These are phyloP conservation scores for Myriangium duriaei DNA, from an alignment of 2,329 filamentous ascomycete species.

Conservation along the genomic window DNA sequence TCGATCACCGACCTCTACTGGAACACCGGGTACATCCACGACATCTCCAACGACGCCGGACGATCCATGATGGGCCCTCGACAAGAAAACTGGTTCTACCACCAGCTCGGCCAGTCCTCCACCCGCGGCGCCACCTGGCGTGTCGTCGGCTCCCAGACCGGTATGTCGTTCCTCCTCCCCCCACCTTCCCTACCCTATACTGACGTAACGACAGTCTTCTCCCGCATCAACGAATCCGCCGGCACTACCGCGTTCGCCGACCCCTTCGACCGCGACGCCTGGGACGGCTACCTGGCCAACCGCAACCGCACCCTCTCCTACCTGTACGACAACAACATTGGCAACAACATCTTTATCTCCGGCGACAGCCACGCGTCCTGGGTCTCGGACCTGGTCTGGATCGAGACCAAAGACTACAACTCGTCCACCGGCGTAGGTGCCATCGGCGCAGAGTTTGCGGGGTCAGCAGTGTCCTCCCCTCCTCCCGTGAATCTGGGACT, in stretches of 20 bases:
- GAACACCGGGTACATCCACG: conserved; percentile 48
- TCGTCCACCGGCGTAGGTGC: conserved; percentile 26
- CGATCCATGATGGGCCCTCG: conserved; percentile 58
- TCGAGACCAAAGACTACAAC: conserved; percentile 22
- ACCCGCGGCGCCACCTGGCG: conserved; percentile 57
- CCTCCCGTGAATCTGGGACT: conserved; percentile 49
- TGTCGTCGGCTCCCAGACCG: conserved; percentile 56
- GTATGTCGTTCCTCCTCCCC: conserved; percentile 4
- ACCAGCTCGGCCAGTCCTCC: conserved; percentile 30
- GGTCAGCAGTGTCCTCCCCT: conserved; percentile 51
- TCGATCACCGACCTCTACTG: conserved; percentile 47
- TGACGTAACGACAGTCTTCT: no score
- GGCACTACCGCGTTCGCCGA: conserved; percentile 29
- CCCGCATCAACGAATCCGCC: conserved; percentile 39
- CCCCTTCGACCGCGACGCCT: conserved; percentile 43
- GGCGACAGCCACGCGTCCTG: conserved; percentile 59
- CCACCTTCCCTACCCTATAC: neutral
- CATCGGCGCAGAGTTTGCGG: conserved; percentile 43
- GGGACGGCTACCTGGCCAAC: conserved; percentile 57
- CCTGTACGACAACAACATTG: conserved; percentile 54
- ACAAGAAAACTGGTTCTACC: conserved; percentile 66
- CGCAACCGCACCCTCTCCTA: conserved; percentile 57
- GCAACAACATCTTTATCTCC: conserved; percentile 60
- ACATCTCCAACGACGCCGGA: conserved; percentile 53
- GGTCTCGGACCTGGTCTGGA: conserved; percentile 34